A percentile compares a stretch with the other conserved stretches of the same genome.
phyloP scores from a whole-genome alignment of 768 basidiomycete species.

The Termitomyces eurrhizus region DNA sequence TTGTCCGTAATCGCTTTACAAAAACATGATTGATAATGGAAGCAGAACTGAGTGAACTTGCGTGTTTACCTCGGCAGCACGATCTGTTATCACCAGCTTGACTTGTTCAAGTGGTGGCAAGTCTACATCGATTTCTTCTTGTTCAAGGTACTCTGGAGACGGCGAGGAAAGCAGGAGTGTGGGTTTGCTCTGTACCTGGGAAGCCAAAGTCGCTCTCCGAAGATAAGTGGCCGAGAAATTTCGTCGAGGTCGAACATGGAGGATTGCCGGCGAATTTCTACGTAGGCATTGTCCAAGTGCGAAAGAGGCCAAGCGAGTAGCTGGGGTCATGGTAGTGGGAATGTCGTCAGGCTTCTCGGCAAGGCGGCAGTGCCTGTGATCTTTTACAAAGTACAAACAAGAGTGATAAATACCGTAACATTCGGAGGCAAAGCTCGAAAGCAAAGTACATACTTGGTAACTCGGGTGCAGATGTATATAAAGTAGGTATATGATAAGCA shows the following conservation, averaged over 20 bases:
- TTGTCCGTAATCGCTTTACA: constrained; percentile 70
- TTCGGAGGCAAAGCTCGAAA: constrained; percentile 8
- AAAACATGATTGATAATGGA: not conserved
- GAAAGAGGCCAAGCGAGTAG: constrained; percentile 11
- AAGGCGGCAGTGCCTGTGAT: not conserved
- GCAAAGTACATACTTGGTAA: constrained; percentile 19
- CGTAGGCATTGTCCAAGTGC: constrained; percentile 10
- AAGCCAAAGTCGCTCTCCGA: constrained; percentile 32
- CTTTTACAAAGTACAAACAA: not conserved
- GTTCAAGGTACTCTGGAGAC: constrained; percentile 47
- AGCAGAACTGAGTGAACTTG: not conserved
- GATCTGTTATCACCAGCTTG: constrained; percentile 58
- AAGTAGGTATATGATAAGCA: constrained; percentile 22
- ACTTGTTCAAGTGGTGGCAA: constrained; percentile 50
- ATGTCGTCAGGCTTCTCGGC: not conserved
- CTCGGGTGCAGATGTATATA: constrained; percentile 23
- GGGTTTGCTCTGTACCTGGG: constrained; percentile 41
- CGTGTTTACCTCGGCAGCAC: constrained; percentile 68
- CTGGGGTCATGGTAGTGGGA: constrained; percentile 12
- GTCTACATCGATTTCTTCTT: constrained; percentile 63
- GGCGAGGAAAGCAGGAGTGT: constrained; percentile 50
- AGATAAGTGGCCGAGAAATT: constrained; percentile 18
- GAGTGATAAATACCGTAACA: not conserved
- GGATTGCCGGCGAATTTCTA: not conserved
- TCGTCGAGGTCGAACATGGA: constrained; percentile 4